These are phyloP conservation scores for Elsinoe batatas DNA, from an alignment of 2,329 filamentous ascomycete species.

Conservation along the genomic window DNA sequence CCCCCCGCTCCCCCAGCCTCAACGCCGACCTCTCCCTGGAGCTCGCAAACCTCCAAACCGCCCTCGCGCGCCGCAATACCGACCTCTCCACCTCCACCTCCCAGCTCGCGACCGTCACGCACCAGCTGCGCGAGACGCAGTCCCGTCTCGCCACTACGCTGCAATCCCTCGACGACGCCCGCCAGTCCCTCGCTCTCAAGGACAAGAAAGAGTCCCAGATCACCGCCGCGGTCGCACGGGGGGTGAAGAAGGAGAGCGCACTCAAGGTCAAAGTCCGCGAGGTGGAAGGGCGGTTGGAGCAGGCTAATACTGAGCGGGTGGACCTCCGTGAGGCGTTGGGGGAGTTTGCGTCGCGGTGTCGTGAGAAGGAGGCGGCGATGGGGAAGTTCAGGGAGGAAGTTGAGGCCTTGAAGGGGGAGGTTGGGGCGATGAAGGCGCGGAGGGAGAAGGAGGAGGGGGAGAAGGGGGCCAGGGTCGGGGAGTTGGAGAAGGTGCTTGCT, in stretches of 20 bases:
- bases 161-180: conserved; percentile 12
- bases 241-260: conserved; percentile 28
- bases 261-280: conserved; percentile 30
- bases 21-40: background rate
- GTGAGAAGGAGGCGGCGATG: conserved; percentile 31
- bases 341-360: conserved; percentile 16
- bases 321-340: conserved; percentile 20
- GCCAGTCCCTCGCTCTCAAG: conserved; percentile 28
- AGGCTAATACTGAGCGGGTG: conserved; percentile 32
- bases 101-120: background rate
- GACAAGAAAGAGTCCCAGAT: conserved; percentile 31
- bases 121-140: background rate
- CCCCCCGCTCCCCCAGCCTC: background rate
- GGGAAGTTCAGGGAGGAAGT: conserved; percentile 33
- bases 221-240: conserved; percentile 31
- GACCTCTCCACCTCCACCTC: background rate
- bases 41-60: conserved; percentile 2
- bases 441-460: background rate
- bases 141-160: background rate
- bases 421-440: background rate
- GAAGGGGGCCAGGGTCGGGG: background rate
- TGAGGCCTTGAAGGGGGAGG: conserved; percentile 22
- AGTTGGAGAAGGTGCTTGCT: conserved; percentile 1
- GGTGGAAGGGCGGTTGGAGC: conserved; percentile 31
- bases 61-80: background rate